Percentiles rank a stretch among this genome's conserved stretches.
Conservation (phyloP, 768 basidiomycete genomes). For the Tricholoma bakamatsutake region DNA sequence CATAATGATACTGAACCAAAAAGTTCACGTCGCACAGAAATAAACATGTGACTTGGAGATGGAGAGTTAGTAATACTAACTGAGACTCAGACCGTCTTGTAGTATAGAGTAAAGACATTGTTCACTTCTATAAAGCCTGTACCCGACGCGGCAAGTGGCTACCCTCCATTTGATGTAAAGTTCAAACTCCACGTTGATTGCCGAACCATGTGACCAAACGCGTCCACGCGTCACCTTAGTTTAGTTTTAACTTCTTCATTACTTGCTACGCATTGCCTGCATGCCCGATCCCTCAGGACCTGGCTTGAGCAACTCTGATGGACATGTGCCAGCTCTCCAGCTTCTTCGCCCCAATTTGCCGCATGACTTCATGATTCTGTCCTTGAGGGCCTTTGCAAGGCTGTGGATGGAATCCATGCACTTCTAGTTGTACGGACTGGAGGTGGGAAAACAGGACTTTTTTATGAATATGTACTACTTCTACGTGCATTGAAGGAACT, state of each 20-base stretch:
- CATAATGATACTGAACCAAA: no score
- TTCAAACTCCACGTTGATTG: background rate
- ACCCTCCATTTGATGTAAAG: background rate
- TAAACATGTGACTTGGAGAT: no score
- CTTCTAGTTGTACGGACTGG: no score
- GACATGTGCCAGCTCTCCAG: background rate
- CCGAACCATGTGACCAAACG: background rate
- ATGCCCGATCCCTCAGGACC: background rate
- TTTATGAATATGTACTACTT: slow-evolving; percentile 14
- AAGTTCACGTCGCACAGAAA: no score
- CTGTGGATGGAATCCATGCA: background rate
- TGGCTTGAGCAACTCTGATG: background rate
- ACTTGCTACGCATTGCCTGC: background rate
- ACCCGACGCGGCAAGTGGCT: no score
- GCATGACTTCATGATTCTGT: slow-evolving; percentile 17
- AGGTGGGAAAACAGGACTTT: slow-evolving; percentile 1
- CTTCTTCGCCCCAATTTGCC: background rate
- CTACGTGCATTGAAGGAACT: background rate
- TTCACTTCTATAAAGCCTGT: no score
- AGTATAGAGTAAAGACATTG: no score
- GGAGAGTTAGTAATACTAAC: no score
- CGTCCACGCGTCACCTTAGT: background rate
- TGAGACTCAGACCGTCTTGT: no score
- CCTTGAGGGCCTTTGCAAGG: slow-evolving; percentile 19
- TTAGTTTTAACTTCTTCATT: background rate